Percentiles rank a stretch among this genome's conserved stretches.
These are phyloP conservation scores for Streptanthus diversifolius DNA, from an alignment of 345 rosid genomes.

Conservation along the genomic window DNA sequence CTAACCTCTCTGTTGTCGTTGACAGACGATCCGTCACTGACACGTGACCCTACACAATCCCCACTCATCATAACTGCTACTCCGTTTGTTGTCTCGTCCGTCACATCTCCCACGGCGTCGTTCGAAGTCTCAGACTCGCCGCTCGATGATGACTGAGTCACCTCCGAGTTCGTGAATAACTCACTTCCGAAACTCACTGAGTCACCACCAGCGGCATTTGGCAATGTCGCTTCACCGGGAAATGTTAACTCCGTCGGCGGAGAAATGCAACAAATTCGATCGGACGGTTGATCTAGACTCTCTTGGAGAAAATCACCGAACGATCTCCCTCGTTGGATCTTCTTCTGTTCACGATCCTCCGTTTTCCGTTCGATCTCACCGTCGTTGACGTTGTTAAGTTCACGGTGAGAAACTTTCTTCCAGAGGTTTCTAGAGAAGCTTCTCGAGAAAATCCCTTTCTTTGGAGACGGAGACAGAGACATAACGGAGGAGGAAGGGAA, in stretches of 20 bases:
- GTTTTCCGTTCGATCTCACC: not conserved
- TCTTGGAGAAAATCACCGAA: slow-evolving; percentile 47
- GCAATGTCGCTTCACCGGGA: not conserved
- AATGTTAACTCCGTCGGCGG: not conserved
- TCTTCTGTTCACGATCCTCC: not conserved
- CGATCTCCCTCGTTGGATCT: slow-evolving; percentile 43
- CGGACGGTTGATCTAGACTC: slow-evolving; percentile 33
- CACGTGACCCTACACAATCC: slow-evolving; percentile 41
- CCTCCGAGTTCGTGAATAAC: slow-evolving; percentile 27
- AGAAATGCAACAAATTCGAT: not conserved
- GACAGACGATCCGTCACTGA: slow-evolving; percentile 42
- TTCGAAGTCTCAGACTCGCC: slow-evolving; percentile 7
- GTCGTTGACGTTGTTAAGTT: not conserved
- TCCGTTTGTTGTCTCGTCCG: not conserved
- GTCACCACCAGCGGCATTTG: not conserved
- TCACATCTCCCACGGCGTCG: slow-evolving; percentile 33
- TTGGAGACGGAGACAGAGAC: slow-evolving; percentile 18
- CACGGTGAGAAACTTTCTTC: slow-evolving; percentile 32
- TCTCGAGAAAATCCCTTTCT: slow-evolving; percentile 32
- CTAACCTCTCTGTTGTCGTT: slow-evolving; percentile 44
- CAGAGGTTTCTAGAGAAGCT: slow-evolving; percentile 47
- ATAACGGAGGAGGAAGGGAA: slow-evolving; percentile 34
- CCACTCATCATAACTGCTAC: slow-evolving; percentile 35
- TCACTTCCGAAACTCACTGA: slow-evolving; percentile 35
- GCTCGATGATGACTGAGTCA: slow-evolving; percentile 32